Conservation (phyloP, 805 yeast species). For the Starmerella bombicola region DNA sequence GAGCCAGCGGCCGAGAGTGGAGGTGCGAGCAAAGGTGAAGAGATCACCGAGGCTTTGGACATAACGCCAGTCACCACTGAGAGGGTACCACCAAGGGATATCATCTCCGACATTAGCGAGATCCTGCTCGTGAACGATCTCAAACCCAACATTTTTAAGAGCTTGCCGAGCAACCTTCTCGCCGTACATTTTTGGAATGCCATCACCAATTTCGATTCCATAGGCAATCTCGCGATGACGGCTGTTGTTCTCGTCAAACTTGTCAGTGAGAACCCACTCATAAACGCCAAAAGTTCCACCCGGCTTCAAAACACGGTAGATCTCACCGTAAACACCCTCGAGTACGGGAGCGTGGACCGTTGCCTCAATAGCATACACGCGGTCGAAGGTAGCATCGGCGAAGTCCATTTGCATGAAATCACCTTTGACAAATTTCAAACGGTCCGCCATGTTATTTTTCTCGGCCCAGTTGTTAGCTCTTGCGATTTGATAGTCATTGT, state of each 20-base stretch:
- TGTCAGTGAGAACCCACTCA: constrained; percentile 98
- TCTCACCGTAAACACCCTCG: constrained; percentile 91
- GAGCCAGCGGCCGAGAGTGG: constrained; percentile 68
- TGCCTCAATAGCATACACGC: constrained; percentile 97
- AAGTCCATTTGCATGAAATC: constrained; percentile 99
- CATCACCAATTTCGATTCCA: constrained; percentile 97
- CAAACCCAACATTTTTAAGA: constrained; percentile 74
- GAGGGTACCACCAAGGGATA: constrained; percentile 96
- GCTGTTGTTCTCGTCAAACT: constrained; percentile 71
- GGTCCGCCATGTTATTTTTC: constrained; percentile 49
- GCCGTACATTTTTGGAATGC: constrained; percentile 93
- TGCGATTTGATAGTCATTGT: constrained; percentile 89
- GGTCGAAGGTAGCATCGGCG: constrained; percentile 78
- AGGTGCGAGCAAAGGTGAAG: constrained; percentile 78
- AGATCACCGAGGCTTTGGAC: constrained; percentile 67
- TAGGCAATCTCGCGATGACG: constrained; percentile 91
- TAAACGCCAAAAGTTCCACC: constrained; percentile 97
- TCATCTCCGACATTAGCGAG: constrained; percentile 71
- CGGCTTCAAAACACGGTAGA: constrained; percentile 89
- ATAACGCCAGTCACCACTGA: constrained; percentile 86
- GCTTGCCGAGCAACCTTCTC: constrained; percentile 81
- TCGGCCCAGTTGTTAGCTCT: constrained; percentile 77
- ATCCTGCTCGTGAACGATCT: constrained; percentile 61
- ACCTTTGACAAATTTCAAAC: constrained; percentile 82
- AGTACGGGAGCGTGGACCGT: constrained; percentile 95